Evolutionary conservation across 495 filamentous ascomycete genomes (phyloP).

Genomic region (Tuber umbilicatum): DNA sequence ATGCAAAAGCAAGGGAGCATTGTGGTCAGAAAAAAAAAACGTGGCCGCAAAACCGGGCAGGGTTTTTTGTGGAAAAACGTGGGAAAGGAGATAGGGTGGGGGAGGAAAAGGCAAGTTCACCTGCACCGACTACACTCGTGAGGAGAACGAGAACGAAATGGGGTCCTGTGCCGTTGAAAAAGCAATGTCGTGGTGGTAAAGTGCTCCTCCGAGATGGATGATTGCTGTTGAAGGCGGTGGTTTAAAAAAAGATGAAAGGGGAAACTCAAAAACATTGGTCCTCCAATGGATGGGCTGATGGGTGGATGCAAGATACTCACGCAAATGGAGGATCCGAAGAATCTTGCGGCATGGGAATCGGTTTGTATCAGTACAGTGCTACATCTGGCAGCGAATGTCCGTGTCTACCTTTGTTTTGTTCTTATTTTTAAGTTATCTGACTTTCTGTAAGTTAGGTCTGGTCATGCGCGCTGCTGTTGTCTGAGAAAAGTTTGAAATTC

Average conservation of each 20-base stretch:
- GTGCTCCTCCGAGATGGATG: neutral
- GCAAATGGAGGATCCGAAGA: neutral
- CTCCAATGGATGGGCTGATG: neutral
- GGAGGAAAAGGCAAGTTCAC: neutral
- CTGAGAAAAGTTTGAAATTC: neutral
- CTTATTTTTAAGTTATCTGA: neutral
- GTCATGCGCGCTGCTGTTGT: neutral
- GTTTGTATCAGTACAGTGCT: neutral
- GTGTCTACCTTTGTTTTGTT: neutral
- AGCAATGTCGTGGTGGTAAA: neutral
- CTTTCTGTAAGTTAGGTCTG: neutral
- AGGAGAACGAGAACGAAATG: neutral
- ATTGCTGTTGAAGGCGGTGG: neutral
- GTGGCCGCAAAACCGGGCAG: neutral
- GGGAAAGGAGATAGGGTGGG: neutral
- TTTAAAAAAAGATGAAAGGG: neutral
- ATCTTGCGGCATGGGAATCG: neutral
- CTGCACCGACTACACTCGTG: neutral
- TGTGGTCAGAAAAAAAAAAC: constrained; percentile 5
- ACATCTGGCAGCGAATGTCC: neutral
- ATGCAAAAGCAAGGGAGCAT: neutral
- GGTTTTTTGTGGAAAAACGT: neutral
- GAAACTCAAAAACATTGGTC: neutral
- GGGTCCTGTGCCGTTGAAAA: neutral
- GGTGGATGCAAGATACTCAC: neutral